A percentile compares a stretch with the other conserved stretches of the same genome.
Evolutionary conservation across 768 basidiomycete genomes (phyloP).

Genomic region (Auricularia auricula-judae): DNA sequence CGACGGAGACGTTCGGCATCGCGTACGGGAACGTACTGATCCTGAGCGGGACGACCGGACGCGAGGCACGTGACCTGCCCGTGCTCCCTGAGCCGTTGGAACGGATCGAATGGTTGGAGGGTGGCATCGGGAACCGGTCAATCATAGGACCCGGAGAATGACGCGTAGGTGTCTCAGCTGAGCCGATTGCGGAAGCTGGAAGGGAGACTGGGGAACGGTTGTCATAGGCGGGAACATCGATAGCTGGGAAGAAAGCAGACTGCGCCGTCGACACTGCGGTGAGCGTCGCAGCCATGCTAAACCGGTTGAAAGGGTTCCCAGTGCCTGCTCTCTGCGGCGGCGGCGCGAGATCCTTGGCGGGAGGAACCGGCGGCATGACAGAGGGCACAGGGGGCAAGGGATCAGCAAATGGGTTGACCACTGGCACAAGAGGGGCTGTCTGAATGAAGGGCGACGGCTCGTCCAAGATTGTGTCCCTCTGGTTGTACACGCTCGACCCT

Average conservation of each 20-base stretch:
- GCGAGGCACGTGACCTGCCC: not conserved
- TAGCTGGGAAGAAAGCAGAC: not conserved
- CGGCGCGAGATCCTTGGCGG: not conserved
- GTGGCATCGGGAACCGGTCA: not conserved
- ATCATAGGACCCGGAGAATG: not conserved
- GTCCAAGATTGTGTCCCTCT: not conserved
- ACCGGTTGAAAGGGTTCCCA: not conserved
- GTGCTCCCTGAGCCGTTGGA: not conserved
- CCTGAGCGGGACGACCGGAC: not conserved
- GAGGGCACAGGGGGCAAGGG: not conserved
- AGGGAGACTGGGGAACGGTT: not conserved
- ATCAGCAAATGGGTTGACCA: not conserved
- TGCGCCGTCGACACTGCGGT: not conserved
- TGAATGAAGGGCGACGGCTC: not conserved
- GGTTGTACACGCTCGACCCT: not conserved
- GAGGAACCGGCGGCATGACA: not conserved
- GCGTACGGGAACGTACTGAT: conserved; percentile 1
- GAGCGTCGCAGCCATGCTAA: not conserved
- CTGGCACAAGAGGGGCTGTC: not conserved
- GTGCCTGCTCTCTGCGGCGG: not conserved
- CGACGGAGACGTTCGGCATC: not conserved
- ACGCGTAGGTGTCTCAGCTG: not conserved
- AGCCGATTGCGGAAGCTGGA: not conserved
- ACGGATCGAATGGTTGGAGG: not conserved
- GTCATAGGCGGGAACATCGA: not conserved